Evolutionary conservation across 2,329 filamentous ascomycete species (phyloP).

Genomic region (Arthrobotrys musiformis): DNA sequence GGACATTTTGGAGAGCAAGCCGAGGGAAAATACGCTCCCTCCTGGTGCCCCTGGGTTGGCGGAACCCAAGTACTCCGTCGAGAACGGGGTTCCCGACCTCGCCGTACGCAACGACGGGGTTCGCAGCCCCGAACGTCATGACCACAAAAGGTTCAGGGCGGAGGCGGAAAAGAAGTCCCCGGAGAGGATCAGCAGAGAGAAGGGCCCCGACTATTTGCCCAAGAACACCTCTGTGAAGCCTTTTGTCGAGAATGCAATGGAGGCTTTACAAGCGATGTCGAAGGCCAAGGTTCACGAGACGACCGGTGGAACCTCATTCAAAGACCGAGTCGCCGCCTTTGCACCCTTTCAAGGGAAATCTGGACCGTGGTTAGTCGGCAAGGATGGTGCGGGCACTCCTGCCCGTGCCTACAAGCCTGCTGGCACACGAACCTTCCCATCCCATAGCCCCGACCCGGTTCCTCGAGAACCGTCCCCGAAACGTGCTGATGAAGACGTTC

Average conservation of each 20-base stretch:
- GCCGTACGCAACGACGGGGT: background rate
- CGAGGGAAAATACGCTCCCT: background rate
- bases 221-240: background rate
- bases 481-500: constrained; percentile 24
- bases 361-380: constrained; percentile 26
- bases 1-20: background rate
- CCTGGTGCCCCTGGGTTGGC: background rate
- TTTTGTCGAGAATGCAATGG: constrained; percentile 19
- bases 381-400: constrained; percentile 31
- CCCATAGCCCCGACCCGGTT: constrained; percentile 28
- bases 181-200: background rate
- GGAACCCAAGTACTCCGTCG: background rate
- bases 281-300: background rate
- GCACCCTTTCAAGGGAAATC: constrained; percentile 36
- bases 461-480: constrained; percentile 22
- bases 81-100: background rate
- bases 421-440: constrained; percentile 24
- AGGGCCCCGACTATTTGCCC: background rate
- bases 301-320: constrained; percentile 30
- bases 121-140: background rate
- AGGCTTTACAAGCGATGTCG: background rate
- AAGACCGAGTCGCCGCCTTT: constrained; percentile 32
- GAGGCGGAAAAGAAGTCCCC: background rate
- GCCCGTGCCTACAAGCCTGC: constrained; percentile 44
- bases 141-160: background rate